Conservation (phyloP, 2,329 filamentous ascomycete genomes). For the Cladosporium phlei region DNA sequence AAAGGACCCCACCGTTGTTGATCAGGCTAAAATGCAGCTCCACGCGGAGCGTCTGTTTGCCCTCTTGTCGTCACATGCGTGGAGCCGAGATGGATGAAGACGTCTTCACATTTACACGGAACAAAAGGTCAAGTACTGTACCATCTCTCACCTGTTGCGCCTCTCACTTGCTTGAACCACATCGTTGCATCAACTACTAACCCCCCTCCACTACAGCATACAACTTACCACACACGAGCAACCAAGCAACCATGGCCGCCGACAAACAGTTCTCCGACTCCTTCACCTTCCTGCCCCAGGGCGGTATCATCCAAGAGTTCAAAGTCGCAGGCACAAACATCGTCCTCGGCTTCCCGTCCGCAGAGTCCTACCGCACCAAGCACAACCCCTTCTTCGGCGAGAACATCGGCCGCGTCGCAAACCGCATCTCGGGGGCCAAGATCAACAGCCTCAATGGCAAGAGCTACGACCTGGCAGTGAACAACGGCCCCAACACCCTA, state of each 20-base stretch:
- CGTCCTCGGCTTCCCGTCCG: constrained; percentile 75
- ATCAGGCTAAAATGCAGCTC: neutral
- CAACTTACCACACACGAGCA: neutral
- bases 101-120: constrained; percentile 6
- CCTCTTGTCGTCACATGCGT: constrained; percentile 8
- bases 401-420: constrained; percentile 80
- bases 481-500: constrained; percentile 69
- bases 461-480: constrained; percentile 65
- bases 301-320: constrained; percentile 78
- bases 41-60: neutral
- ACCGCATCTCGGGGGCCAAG: constrained; percentile 69
- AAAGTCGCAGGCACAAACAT: constrained; percentile 75
- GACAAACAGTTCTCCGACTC: constrained; percentile 28
- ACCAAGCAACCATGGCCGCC: constrained; percentile 22
- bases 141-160: no score
- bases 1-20: no score
- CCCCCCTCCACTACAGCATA: no score
- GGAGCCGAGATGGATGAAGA: constrained; percentile 7
- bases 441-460: constrained; percentile 69
- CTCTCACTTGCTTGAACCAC: no score
- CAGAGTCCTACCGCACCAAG: constrained; percentile 68
- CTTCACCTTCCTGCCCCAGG: constrained; percentile 66
- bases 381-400: constrained; percentile 83
- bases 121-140: constrained; percentile 2
- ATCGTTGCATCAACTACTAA: no score